Percentiles rank a stretch among this genome's conserved stretches.
Evolutionary conservation across 441 rosid genomes (phyloP).

Genomic region (Breynia disticha): DNA sequence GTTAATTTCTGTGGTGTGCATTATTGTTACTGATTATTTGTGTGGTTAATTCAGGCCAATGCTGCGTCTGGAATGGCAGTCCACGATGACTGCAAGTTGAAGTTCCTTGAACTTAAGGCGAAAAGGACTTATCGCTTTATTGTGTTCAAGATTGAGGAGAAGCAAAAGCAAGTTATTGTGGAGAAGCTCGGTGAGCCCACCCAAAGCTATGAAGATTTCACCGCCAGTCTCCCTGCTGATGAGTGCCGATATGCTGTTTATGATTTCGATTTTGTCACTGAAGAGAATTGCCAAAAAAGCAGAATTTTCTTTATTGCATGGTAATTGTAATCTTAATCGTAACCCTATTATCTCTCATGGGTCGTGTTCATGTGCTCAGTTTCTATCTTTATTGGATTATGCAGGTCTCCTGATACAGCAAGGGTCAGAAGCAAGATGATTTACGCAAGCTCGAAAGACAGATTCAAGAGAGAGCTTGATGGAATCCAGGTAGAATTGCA

Average conservation of each 20-base stretch:
- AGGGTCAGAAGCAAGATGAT: constrained; percentile 65
- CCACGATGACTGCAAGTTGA: constrained; percentile 40
- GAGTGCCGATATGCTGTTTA: constrained; percentile 55
- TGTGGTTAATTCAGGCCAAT: no score
- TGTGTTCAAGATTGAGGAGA: constrained; percentile 47
- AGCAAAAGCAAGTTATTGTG: constrained; percentile 29
- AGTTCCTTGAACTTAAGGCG: constrained; percentile 42
- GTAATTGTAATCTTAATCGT: constrained; percentile 25
- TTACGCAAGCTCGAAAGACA: constrained; percentile 65
- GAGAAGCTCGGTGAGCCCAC: constrained; percentile 36
- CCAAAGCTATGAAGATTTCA: constrained; percentile 31
- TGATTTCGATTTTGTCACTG: constrained; percentile 44
- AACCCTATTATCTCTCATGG: neutral
- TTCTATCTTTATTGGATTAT: neutral
- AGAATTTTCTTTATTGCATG: constrained; percentile 49
- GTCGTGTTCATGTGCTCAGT: neutral
- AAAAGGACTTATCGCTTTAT: constrained; percentile 46
- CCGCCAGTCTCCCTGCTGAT: constrained; percentile 33
- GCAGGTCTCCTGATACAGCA: constrained; percentile 52
- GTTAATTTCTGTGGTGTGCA: no score
- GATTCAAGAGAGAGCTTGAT: constrained; percentile 61
- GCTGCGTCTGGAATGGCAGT: constrained; percentile 47
- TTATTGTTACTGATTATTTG: no score
- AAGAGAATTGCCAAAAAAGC: constrained; percentile 46
- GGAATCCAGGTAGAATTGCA: constrained; percentile 72